Percentiles rank a stretch among this genome's conserved stretches.
Evolutionary conservation across 192 early-diverging fungal genomes (phyloP).

Genomic region (Backusella mclennaniae): DNA sequence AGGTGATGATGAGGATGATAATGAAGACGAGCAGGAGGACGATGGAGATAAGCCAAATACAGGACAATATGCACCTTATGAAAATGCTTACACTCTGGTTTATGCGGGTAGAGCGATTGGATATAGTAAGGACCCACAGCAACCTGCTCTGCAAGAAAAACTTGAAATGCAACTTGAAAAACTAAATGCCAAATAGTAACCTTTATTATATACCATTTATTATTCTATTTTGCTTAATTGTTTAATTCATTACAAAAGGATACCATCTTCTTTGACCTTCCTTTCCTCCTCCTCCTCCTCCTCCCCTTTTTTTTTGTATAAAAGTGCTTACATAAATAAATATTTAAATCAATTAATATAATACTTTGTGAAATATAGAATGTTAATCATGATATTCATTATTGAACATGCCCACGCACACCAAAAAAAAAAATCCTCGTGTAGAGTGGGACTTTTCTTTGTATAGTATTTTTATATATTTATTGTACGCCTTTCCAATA

Average conservation of each 20-base stretch:
- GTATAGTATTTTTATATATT: no score
- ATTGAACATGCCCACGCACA: no score
- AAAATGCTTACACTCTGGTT: not conserved
- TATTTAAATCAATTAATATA: no score
- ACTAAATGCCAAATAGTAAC: not conserved
- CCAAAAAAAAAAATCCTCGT: no score
- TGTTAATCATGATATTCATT: no score
- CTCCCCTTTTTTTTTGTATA: no score
- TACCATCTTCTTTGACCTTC: no score
- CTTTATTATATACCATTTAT: not conserved
- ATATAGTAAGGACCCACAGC: not conserved
- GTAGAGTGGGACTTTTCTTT: no score
- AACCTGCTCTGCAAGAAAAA: not conserved
- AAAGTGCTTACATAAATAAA: no score
- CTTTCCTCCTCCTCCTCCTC: no score
- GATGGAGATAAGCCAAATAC: not conserved
- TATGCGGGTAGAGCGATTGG: conserved; percentile 9
- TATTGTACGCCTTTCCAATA: no score
- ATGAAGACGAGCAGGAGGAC: not conserved
- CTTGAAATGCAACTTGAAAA: not conserved
- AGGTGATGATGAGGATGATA: not conserved
- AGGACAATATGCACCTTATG: not conserved
- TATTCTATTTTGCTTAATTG: not conserved
- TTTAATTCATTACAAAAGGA: not conserved
- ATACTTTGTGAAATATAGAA: no score